Base-by-base conservation (phyloP, 2,329 filamentous ascomycete genomes). In the Aspergillus unguis region DNA sequence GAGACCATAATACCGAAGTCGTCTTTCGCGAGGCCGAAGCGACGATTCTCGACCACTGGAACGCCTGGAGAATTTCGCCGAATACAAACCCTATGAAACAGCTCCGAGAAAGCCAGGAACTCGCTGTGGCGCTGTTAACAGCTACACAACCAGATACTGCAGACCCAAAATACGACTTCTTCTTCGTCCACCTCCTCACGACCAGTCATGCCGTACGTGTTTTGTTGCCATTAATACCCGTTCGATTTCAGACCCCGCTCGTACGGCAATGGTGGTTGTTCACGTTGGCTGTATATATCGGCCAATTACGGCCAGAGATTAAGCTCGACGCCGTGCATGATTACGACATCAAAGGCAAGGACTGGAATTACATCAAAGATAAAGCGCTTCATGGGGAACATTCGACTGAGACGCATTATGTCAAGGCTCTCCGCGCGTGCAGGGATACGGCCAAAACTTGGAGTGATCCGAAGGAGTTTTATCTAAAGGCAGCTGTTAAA, bases 201-300 rank as follows among this genome's bases (percentile, higher is more conserved):
- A 87, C 88, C 23, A 92, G 87, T 55, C 91, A 99, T 67, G 92
- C 94, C 0, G 82, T 96, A 9, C 83, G 94, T n/a, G 83, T 95
- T 26, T 72, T 99, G 4, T 76, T 99, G 2, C 90, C 94, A 0
- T 71, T 90, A 33, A 75, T 96, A 8, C 90, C 91, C 0, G 71
- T 79, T 10, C 82, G 84, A 63, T 86, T 85, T 62, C 92, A 96
- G 61, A 69, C 90, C 42, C 76, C 76, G 25, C 75, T 99, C 4
- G 78, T 97, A 6, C 80, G 88, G 36, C 85, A 95, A 68, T 97
- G 94, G 91, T 96, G 90, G 88, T 75, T 99, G 4, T 81, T 96
- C 38, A 84, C 87, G 0, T 70, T 96, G 38, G 82, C 85, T 0
- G 81, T 92, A 8, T 97, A 94, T 66, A 83, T 96, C 48, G 75